Percentiles rank a stretch among this genome's conserved stretches.
Conservation (phyloP, 352 stramenopile genomes). For the Pythium diclinum region DNA sequence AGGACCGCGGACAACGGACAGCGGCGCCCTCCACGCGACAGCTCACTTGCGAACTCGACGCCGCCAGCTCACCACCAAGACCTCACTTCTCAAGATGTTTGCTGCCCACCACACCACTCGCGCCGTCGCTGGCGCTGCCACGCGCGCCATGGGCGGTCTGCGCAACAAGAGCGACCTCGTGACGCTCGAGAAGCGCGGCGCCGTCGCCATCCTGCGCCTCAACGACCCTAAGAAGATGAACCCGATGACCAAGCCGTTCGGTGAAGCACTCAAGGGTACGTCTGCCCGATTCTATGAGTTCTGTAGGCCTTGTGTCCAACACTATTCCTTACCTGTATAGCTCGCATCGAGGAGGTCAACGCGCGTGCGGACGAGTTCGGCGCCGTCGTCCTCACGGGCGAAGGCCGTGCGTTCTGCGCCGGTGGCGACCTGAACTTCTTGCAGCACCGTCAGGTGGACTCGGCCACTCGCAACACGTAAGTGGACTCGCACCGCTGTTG, state of each 20-base stretch:
- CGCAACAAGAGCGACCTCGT: slow-evolving; percentile 40
- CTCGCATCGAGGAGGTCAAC: slow-evolving; percentile 50
- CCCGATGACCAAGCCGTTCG: slow-evolving; percentile 84
- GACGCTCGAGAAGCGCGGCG: slow-evolving; percentile 47
- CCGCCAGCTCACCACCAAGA: too few relatives aligned
- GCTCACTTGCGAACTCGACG: too few relatives aligned
- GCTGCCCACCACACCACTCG: not conserved
- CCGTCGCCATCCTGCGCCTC: slow-evolving; percentile 52
- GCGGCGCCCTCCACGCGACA: too few relatives aligned
- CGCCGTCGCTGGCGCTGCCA: not conserved
- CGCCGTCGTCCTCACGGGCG: slow-evolving; percentile 74
- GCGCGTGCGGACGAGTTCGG: slow-evolving; percentile 45
- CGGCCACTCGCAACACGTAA: slow-evolving; percentile 71
- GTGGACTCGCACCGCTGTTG: not conserved
- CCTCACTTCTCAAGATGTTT: not conserved
- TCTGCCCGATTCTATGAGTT: not conserved
- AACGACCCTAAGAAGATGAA: slow-evolving; percentile 84
- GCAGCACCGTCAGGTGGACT: slow-evolving; percentile 46
- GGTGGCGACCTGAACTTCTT: slow-evolving; percentile 87
- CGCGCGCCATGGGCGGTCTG: slow-evolving; percentile 3
- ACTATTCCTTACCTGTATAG: slow-evolving; percentile 10
- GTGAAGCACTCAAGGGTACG: slow-evolving; percentile 47
- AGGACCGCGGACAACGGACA: too few relatives aligned
- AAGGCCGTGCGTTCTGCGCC: slow-evolving; percentile 79
- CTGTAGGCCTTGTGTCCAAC: too few relatives aligned